These are phyloP conservation scores for Trametes hirsuta DNA, from an alignment of 1,284 basidiomycete species.

Conservation along the genomic window DNA sequence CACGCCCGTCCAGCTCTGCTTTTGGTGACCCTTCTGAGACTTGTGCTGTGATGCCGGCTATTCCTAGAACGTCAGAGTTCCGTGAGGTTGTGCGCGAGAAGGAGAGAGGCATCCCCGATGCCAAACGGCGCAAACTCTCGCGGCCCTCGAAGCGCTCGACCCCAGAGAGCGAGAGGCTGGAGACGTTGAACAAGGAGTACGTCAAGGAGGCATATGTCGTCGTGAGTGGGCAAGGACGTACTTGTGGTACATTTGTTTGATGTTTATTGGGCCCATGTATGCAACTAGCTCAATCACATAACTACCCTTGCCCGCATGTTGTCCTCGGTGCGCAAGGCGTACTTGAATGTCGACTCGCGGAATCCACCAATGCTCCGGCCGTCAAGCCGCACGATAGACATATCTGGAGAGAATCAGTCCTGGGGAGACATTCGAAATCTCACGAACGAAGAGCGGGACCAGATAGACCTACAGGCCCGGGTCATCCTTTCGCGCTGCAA, in stretches of 20 bases:
- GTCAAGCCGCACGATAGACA: constrained; percentile 56
- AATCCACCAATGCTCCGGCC: constrained; percentile 52
- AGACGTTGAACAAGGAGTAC: constrained; percentile 63
- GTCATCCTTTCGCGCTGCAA: constrained; percentile 82
- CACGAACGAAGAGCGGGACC: constrained; percentile 85
- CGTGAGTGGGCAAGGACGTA: constrained; percentile 46
- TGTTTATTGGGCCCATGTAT: neutral
- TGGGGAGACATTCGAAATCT: constrained; percentile 76
- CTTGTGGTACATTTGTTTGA: neutral
- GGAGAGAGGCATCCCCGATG: constrained; percentile 43
- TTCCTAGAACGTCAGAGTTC: constrained; percentile 65
- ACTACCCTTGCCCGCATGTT: constrained; percentile 72
- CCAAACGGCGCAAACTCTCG: constrained; percentile 55
- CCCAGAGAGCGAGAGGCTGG: constrained; percentile 40
- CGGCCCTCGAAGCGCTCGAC: constrained; percentile 38
- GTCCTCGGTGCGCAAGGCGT: constrained; percentile 70
- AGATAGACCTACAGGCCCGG: constrained; percentile 88
- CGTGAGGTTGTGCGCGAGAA: constrained; percentile 52
- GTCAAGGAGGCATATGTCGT: constrained; percentile 73
- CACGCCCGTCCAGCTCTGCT: neutral
- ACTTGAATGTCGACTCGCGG: constrained; percentile 74
- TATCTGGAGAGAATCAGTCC: constrained; percentile 51
- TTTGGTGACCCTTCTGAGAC: neutral
- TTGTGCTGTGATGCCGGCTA: constrained; percentile 26
- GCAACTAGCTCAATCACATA: constrained; percentile 68